Conservation (phyloP, 2,329 filamentous ascomycete species). For the Tolypocladium sp. region DNA sequence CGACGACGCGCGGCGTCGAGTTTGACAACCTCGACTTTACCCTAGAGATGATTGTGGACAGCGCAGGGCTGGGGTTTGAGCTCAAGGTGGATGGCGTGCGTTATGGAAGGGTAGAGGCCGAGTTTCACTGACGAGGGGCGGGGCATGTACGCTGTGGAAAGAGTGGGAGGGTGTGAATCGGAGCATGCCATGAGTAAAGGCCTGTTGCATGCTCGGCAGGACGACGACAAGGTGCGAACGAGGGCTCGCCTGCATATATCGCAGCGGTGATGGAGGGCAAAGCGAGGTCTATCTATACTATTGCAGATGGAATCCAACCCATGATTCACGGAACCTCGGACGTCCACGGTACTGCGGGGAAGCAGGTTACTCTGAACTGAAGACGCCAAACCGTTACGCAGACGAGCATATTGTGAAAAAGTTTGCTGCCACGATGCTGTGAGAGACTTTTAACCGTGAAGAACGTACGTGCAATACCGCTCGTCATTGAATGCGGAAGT, state of each 20-base stretch:
- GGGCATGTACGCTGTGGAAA: neutral
- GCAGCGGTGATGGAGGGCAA: neutral
- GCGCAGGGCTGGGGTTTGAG: conserved; percentile 67
- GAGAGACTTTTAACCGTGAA: neutral
- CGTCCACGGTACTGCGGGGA: neutral
- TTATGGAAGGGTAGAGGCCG: conserved; percentile 69
- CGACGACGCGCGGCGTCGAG: conserved; percentile 69
- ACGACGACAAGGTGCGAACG: neutral
- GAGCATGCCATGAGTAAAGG: neutral
- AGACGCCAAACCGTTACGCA: neutral
- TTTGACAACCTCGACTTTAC: conserved; percentile 79
- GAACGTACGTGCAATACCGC: neutral
- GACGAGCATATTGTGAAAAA: neutral
- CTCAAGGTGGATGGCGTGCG: conserved; percentile 69
- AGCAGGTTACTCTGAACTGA: neutral
- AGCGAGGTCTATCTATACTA: neutral
- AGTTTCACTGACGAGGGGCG: conserved; percentile 50
- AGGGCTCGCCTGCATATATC: neutral
- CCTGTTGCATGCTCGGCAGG: neutral
- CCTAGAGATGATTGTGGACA: conserved; percentile 75
- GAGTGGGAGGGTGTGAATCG: neutral
- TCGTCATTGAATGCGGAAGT: neutral
- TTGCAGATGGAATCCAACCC: neutral
- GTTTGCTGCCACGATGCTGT: neutral
- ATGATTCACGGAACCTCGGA: neutral